Evolutionary conservation across 768 basidiomycete species (phyloP), one percentile per base, ranked within the genome.

Genomic region (Mycena rosella): DNA sequence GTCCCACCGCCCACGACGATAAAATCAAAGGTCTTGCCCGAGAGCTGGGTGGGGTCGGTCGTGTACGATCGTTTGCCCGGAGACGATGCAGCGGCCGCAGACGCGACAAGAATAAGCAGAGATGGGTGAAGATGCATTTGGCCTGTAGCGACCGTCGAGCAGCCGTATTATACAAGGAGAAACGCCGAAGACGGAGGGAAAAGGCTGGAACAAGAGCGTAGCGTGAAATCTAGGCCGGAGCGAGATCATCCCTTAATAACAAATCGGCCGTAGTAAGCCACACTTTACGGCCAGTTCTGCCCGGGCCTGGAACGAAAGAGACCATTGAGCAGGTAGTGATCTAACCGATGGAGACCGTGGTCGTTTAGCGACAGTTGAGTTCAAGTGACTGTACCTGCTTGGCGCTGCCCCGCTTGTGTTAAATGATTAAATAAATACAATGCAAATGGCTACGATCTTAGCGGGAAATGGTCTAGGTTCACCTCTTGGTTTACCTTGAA

Each of bases 11-110:
- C 70, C 1, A 68, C 70, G 7, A 71, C 59, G 6, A 71, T 18
- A 34, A 71, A 71, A 15, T 71, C 70, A 26, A 71, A 71, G 17
- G 63, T 68, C 55, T 68, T 71, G 53, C 63, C 66, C 32, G 66
- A 63, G 22, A 71, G 53, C 24, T 56, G 22, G 1, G 61, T 68
- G 14, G 66, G 63, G 48, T 67, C 66, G 5, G 70, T 71, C 18
- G 70, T 71, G 2, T n/a, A n/a, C n/a, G 70, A 71, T 42, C 70
- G 70, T 53, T 59, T 60, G 7, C 45, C 58, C 14, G 48, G 38
- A 32, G 60, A 57, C 22, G 68, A 38, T 13, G 65, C 59, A 44
- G 51, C 57, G 15, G 32, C 32, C 32, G 54, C 56, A 14, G 60
- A 29, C 22, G 65, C 65, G 4, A 54, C 47, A 44, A 71, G 42